A percentile compares a stretch with the other conserved stretches of the same genome.
phyloP scores from a whole-genome alignment of 306 rosid species.

The Betula pendula region DNA sequence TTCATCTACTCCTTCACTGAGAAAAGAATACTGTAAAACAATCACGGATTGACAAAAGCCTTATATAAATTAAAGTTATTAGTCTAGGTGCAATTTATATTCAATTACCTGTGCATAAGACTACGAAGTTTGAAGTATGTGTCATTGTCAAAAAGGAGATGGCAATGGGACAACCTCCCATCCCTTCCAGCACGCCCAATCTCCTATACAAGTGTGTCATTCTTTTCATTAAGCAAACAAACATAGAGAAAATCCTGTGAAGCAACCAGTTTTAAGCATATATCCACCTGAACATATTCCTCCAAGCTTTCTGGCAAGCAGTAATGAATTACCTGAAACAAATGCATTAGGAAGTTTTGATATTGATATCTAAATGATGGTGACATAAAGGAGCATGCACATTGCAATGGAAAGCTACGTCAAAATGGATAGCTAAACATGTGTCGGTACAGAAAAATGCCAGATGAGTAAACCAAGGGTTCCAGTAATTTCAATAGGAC shows the following conservation, averaged over 20 bases:
- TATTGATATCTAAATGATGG: constrained; percentile 15
- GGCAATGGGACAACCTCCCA: constrained; percentile 85
- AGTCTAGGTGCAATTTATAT: constrained; percentile 9
- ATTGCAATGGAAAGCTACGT: constrained; percentile 17
- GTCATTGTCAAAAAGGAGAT: constrained; percentile 73
- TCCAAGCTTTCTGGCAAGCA: constrained; percentile 95
- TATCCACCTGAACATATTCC: constrained; percentile 85
- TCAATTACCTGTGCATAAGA: constrained; percentile 71
- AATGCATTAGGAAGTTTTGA: constrained; percentile 14
- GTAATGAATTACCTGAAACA: constrained; percentile 86
- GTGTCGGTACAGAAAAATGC: neutral
- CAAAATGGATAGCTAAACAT: constrained; percentile 25
- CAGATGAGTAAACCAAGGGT: constrained; percentile 4
- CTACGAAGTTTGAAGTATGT: constrained; percentile 85
- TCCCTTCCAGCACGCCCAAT: constrained; percentile 95
- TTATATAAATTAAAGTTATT: neutral
- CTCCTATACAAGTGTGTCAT: constrained; percentile 52
- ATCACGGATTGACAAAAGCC: constrained; percentile 1
- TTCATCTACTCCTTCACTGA: constrained; percentile 93
- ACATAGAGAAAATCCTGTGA: constrained; percentile 19
- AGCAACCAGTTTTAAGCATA: constrained; percentile 22
- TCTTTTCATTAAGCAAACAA: constrained; percentile 22
- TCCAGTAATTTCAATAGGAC: neutral
- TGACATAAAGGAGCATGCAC: constrained; percentile 14
- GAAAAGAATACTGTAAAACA: constrained; percentile 28